Percentiles rank a stretch among this genome's conserved stretches.
Conservation (phyloP, 2,329 filamentous ascomycete genomes). For the Penicillium sp. region DNA sequence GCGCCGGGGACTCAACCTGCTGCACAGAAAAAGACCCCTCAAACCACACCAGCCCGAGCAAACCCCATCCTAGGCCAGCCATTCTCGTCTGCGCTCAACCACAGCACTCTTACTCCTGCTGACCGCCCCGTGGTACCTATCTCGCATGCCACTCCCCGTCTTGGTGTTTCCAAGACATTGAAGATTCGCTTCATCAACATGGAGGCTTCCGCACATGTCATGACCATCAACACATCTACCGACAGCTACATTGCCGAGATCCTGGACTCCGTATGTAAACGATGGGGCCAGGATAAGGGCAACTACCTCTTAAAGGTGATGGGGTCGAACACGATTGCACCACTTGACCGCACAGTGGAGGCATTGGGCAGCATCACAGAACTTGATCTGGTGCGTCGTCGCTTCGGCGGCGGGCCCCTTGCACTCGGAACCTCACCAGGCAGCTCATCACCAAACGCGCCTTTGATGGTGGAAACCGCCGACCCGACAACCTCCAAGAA, state of each 20-base stretch:
- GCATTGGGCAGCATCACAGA: slow-evolving; percentile 60
- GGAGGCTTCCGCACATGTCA: slow-evolving; percentile 55
- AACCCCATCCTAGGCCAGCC: slow-evolving; percentile 49
- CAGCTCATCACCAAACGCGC: slow-evolving; percentile 64
- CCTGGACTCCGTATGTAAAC: slow-evolving; percentile 62
- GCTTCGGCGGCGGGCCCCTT: slow-evolving; percentile 62
- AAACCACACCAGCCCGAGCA: slow-evolving; percentile 22
- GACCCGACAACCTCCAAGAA: slow-evolving; percentile 28
- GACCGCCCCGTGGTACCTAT: slow-evolving; percentile 47
- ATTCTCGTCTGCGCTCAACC: slow-evolving; percentile 48
- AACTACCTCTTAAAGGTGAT: slow-evolving; percentile 63
- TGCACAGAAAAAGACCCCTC: slow-evolving; percentile 24
- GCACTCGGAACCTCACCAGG: slow-evolving; percentile 59
- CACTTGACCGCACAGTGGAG: slow-evolving; percentile 64
- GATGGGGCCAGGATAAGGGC: slow-evolving; percentile 64
- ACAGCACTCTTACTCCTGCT: slow-evolving; percentile 47
- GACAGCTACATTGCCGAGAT: slow-evolving; percentile 69
- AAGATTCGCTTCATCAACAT: slow-evolving; percentile 62
- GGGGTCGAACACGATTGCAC: slow-evolving; percentile 63
- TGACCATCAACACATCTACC: slow-evolving; percentile 59
- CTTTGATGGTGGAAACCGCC: slow-evolving; percentile 53
- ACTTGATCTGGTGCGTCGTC: slow-evolving; percentile 61
- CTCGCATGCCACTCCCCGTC: slow-evolving; percentile 53
- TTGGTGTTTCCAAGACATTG: slow-evolving; percentile 58
- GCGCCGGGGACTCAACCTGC: slow-evolving; percentile 24